These are phyloP conservation scores for Lactifluus piperatus DNA, from an alignment of 768 basidiomycete genomes.

Conservation along the genomic window DNA sequence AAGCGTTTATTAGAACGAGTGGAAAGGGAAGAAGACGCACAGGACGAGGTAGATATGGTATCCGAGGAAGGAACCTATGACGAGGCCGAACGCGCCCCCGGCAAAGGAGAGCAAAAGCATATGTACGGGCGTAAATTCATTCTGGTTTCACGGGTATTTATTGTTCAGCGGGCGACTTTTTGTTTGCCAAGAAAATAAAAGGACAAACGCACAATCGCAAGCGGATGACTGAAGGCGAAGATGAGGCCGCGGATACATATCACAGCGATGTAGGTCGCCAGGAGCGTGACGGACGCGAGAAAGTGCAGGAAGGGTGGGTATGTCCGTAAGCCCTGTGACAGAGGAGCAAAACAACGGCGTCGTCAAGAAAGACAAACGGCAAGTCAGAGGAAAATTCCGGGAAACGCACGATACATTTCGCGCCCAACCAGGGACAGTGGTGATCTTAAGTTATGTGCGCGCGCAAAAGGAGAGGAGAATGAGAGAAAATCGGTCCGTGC, in stretches of 20 bases:
- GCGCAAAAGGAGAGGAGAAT: too few relatives aligned
- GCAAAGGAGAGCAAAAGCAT: constrained; percentile 55
- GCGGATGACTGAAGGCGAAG: constrained; percentile 59
- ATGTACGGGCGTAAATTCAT: constrained; percentile 60
- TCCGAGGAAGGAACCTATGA: constrained; percentile 65
- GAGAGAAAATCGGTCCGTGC: background rate
- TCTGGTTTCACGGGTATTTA: constrained; percentile 29
- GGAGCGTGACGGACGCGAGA: constrained; percentile 50
- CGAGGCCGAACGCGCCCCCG: constrained; percentile 50
- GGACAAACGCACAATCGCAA: constrained; percentile 39
- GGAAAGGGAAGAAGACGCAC: constrained; percentile 36
- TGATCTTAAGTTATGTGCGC: constrained; percentile 45
- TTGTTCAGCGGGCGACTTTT: too few relatives aligned
- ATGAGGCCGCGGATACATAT: constrained; percentile 46
- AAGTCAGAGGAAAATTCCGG: background rate
- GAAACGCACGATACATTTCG: constrained; percentile 62
- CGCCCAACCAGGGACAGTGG: constrained; percentile 79
- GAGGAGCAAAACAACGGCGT: background rate
- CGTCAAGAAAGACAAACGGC: too few relatives aligned
- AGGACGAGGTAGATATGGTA: constrained; percentile 73
- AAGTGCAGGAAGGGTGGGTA: constrained; percentile 82
- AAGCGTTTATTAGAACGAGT: background rate
- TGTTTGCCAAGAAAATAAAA: background rate
- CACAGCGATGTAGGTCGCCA: constrained; percentile 51
- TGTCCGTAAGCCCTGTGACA: constrained; percentile 63